phyloP scores from a whole-genome alignment of 2,329 filamentous ascomycete species.

The Colletotrichum plurivorum region DNA sequence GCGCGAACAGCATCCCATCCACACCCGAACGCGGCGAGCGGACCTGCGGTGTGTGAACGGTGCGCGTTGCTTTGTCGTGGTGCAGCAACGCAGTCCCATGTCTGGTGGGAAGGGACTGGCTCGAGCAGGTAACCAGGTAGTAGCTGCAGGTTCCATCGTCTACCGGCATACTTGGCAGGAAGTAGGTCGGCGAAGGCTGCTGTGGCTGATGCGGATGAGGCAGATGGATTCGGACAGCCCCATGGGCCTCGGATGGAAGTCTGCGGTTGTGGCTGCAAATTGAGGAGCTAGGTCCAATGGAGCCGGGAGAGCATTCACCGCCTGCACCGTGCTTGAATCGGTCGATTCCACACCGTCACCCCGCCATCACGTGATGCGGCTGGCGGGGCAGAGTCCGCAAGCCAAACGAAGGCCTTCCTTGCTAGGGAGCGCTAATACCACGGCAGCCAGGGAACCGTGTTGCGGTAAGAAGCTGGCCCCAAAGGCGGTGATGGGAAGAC shows the following conservation, averaged over 20 bases:
- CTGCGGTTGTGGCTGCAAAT: constrained; percentile 1
- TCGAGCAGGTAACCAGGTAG: neutral
- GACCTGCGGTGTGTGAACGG: neutral
- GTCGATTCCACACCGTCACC: constrained; percentile 20
- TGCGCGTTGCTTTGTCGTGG: neutral
- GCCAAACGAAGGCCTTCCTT: constrained; percentile 24
- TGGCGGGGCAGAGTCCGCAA: constrained; percentile 35
- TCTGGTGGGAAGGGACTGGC: neutral
- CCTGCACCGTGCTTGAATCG: constrained; percentile 18
- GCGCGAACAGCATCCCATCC: neutral
- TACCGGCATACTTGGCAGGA: constrained; percentile 1
- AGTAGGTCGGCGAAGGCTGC: neutral
- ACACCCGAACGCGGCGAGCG: neutral
- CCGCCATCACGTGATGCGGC: constrained; percentile 37
- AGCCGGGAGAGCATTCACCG: constrained; percentile 1
- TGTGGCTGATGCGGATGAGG: neutral
- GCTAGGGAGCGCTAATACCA: constrained; percentile 19
- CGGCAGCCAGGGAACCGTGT: constrained; percentile 15
- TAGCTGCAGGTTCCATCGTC: constrained; percentile 5
- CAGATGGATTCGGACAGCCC: neutral
- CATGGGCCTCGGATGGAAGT: neutral
- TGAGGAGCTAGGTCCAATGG: neutral
- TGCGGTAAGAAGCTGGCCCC: constrained; percentile 24
- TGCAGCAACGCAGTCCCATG: constrained; percentile 4
- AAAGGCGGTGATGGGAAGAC: constrained; percentile 38